Evolutionary conservation across 352 stramenopile species (phyloP).

Genomic region (Globisporangium cylindrosporum): DNA sequence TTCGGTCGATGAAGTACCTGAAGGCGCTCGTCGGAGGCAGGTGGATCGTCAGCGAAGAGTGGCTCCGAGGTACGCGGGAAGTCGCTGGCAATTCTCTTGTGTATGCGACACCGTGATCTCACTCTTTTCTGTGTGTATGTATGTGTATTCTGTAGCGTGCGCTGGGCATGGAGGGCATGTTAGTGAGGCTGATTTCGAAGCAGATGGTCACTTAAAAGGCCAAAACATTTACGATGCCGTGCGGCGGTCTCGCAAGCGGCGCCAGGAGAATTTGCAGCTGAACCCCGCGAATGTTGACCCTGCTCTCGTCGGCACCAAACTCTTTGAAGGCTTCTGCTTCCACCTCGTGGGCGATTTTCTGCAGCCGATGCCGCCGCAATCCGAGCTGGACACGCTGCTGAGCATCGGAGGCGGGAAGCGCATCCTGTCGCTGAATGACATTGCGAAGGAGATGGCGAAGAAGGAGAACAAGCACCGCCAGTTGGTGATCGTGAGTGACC

Average conservation of each 20-base stretch:
- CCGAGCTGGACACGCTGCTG: slow-evolving; percentile 67
- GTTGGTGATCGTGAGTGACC: slow-evolving; percentile 75
- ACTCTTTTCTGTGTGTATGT: slow-evolving; percentile 10
- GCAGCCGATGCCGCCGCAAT: slow-evolving; percentile 63
- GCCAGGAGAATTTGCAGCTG: slow-evolving; percentile 38
- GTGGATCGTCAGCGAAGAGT: slow-evolving; percentile 85
- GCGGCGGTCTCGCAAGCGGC: slow-evolving; percentile 37
- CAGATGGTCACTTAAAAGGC: slow-evolving; percentile 59
- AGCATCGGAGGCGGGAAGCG: slow-evolving; percentile 60
- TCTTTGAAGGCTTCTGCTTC: slow-evolving; percentile 73
- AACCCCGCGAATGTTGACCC: slow-evolving; percentile 19
- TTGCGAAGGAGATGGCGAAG: slow-evolving; percentile 51
- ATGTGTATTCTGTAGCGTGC: slow-evolving; percentile 34
- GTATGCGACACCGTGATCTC: neutral
- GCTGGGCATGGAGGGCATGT: slow-evolving; percentile 30
- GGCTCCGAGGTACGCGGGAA: slow-evolving; percentile 51
- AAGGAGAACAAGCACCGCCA: slow-evolving; percentile 38
- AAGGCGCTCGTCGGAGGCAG: slow-evolving; percentile 74
- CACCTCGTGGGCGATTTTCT: slow-evolving; percentile 76
- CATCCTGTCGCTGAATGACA: slow-evolving; percentile 50
- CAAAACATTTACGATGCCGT: slow-evolving; percentile 46
- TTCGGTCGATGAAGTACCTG: slow-evolving; percentile 84
- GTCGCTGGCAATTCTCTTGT: neutral
- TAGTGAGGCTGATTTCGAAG: slow-evolving; percentile 53
- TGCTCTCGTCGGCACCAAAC: slow-evolving; percentile 47